These are phyloP conservation scores for Camellia japonica DNA, from an alignment of 148 eudicot genomes.

Conservation along the genomic window DNA sequence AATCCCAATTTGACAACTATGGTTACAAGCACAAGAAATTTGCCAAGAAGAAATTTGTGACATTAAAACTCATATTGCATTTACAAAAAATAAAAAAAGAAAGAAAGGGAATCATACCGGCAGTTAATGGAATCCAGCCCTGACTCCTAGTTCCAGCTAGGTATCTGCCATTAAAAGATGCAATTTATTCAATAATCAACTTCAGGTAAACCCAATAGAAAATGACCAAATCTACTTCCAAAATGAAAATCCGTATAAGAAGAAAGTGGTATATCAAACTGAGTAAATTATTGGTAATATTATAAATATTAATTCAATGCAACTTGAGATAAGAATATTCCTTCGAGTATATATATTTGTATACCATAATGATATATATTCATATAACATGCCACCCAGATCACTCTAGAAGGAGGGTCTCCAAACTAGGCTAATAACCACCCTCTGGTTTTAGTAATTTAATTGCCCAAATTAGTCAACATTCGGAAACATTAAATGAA, in stretches of 20 bases:
- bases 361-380: background rate
- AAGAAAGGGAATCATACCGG: constrained; percentile 7
- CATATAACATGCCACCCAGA: background rate
- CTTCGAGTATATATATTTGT: no score
- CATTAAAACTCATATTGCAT: background rate
- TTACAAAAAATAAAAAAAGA: background rate
- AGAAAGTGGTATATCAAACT: background rate
- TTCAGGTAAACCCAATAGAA: background rate
- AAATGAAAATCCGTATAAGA: background rate
- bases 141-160: constrained; percentile 5
- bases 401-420: background rate
- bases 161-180: constrained; percentile 7
- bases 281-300: background rate
- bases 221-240: background rate
- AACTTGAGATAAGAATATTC: background rate
- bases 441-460: background rate
- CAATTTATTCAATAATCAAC: background rate
- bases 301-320: background rate
- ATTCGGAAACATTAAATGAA: background rate
- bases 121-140: background rate
- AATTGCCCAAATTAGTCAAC: background rate
- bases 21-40: background rate
- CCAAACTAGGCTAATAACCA: background rate
- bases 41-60: background rate
- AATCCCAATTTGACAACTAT: no score